These are phyloP conservation scores for Flaveria sonorensis DNA, from an alignment of 129 eudicot genomes.

Conservation along the genomic window DNA sequence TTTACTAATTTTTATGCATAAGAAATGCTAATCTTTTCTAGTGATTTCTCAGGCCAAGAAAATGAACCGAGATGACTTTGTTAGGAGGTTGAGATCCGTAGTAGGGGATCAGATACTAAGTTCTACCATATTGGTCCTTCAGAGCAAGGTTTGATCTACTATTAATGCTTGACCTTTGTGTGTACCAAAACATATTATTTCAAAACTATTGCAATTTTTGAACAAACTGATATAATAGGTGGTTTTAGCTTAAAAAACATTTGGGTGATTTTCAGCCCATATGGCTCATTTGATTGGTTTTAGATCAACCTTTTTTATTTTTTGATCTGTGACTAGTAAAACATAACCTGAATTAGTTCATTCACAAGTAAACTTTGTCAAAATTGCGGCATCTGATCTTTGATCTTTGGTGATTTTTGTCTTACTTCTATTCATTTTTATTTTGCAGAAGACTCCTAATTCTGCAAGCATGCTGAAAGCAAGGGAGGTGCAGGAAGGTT, in stretches of 20 bases:
- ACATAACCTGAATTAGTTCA: not conserved
- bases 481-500: conserved; percentile 31
- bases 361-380: not conserved
- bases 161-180: not conserved
- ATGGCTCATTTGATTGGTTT: not conserved
- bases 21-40: not conserved
- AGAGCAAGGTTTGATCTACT: conserved; percentile 49
- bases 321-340: not conserved
- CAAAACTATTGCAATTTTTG: not conserved
- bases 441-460: conserved; percentile 23
- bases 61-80: conserved; percentile 50
- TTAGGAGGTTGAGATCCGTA: conserved; percentile 54
- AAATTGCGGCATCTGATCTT: not conserved
- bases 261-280: too few species aligned
- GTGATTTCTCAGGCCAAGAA: conserved; percentile 40
- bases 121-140: conserved; percentile 48
- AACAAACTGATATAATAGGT: not conserved
- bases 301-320: not conserved
- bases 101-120: conserved; percentile 59
- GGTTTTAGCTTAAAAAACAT: not conserved
- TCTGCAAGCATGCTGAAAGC: conserved; percentile 21
- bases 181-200: not conserved
- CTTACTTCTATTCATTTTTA: not conserved
- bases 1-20: not conserved
- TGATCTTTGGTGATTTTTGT: not conserved